Conservation (phyloP, 306 rosid species). For the Hylodesmum podocarpum region DNA sequence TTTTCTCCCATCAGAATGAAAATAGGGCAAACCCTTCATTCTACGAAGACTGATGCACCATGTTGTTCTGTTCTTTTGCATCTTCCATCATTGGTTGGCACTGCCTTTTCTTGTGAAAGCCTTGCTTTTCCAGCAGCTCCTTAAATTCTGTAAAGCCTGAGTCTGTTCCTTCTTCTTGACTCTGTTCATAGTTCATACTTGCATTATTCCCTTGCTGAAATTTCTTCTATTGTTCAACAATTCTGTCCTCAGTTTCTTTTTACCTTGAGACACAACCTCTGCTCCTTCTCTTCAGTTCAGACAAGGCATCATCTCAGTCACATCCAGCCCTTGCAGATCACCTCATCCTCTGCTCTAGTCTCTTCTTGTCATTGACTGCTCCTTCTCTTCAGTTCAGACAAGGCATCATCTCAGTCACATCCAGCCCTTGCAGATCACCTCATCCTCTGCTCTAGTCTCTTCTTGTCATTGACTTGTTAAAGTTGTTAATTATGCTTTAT, state of each 20-base stretch:
- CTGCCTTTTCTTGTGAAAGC: neutral
- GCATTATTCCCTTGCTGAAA: neutral
- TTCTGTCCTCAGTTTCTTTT: neutral
- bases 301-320: neutral
- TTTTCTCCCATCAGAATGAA: neutral
- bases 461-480: neutral
- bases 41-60: neutral
- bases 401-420: neutral
- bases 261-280: neutral
- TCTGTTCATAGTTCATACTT: slow-evolving; percentile 1
- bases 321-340: neutral
- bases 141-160: neutral
- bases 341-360: neutral
- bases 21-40: neutral
- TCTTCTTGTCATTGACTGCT: neutral
- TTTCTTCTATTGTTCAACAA: neutral
- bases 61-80: neutral
- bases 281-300: neutral
- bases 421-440: neutral
- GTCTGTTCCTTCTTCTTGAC: neutral
- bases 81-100: neutral
- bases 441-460: neutral
- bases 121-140: neutral
- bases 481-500: neutral
- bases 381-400: neutral